phyloP scores from a whole-genome alignment of 306 rosid genomes.

The Prunus armeniaca region DNA sequence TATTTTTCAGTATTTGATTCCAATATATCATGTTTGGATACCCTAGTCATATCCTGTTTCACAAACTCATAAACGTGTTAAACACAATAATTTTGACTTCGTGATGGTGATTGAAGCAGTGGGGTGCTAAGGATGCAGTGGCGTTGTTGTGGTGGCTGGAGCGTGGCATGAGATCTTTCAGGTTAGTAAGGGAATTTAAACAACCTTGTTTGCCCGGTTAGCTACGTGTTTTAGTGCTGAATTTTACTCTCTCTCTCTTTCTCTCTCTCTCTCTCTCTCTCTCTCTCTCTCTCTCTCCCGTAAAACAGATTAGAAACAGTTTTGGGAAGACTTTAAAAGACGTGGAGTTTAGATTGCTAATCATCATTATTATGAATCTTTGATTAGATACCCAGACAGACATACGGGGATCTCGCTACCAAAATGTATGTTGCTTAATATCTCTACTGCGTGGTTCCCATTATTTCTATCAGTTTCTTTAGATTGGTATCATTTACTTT shows the following conservation, averaged over 20 bases:
- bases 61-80: neutral
- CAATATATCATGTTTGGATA: neutral
- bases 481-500: neutral
- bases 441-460: neutral
- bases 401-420: neutral
- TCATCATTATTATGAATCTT: neutral
- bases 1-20: neutral
- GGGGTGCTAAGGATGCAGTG: slow-evolving; percentile 1
- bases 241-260: no score
- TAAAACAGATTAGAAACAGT: neutral
- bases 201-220: neutral
- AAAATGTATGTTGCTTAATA: neutral
- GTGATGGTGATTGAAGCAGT: slow-evolving; percentile 12
- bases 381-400: neutral
- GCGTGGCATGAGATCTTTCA: neutral
- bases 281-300: no score
- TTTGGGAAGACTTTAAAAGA: neutral
- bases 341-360: slow-evolving; percentile 1
- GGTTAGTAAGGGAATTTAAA: neutral
- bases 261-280: no score
- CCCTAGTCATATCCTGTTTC: neutral
- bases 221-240: neutral
- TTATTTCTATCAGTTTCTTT: slow-evolving; percentile 8
- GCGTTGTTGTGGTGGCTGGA: neutral
- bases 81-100: slow-evolving; percentile 5